Evolutionary conservation across 768 basidiomycete genomes (phyloP).

Genomic region (Kwoniella sp.): DNA sequence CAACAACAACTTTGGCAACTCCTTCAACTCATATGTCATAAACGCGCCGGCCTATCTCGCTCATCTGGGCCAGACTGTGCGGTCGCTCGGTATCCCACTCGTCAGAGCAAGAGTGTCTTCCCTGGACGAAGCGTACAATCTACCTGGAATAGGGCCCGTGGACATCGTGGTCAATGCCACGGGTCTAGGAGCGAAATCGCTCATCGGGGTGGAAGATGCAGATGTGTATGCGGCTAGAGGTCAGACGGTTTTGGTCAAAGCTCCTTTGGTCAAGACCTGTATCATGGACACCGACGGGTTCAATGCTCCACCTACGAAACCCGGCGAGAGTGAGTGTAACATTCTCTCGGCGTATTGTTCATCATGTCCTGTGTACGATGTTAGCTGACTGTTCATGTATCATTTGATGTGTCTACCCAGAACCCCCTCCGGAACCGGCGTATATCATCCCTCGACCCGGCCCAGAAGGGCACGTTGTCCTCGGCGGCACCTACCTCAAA

Average conservation of each 20-base stretch:
- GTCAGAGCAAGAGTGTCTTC: conserved; percentile 59
- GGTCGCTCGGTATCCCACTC: conserved; percentile 59
- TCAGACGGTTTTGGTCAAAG: conserved; percentile 75
- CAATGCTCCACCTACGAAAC: conserved; percentile 6
- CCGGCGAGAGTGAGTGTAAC: conserved; percentile 19
- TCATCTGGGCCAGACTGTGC: conserved; percentile 60
- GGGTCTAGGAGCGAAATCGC: conserved; percentile 66
- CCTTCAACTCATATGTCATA: conserved; percentile 61
- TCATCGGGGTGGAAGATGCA: conserved; percentile 80
- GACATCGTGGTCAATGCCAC: conserved; percentile 65
- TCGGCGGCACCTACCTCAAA: conserved; percentile 65
- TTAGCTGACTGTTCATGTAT: neutral
- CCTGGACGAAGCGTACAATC: conserved; percentile 61
- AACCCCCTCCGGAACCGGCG: conserved; percentile 50
- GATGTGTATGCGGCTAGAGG: conserved; percentile 76
- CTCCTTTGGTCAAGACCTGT: conserved; percentile 64
- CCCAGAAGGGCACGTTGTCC: conserved; percentile 58
- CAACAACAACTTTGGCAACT: conserved; percentile 15
- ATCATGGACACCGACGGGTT: conserved; percentile 43
- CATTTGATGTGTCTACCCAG: conserved; percentile 6
- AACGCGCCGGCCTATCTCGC: conserved; percentile 63
- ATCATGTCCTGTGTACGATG: neutral
- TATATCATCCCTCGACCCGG: conserved; percentile 70
- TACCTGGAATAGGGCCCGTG: conserved; percentile 55
- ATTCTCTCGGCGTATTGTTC: too few species aligned